Base-by-base conservation (phyloP, 306 rosid species). In the Fragaria vesca region DNA sequence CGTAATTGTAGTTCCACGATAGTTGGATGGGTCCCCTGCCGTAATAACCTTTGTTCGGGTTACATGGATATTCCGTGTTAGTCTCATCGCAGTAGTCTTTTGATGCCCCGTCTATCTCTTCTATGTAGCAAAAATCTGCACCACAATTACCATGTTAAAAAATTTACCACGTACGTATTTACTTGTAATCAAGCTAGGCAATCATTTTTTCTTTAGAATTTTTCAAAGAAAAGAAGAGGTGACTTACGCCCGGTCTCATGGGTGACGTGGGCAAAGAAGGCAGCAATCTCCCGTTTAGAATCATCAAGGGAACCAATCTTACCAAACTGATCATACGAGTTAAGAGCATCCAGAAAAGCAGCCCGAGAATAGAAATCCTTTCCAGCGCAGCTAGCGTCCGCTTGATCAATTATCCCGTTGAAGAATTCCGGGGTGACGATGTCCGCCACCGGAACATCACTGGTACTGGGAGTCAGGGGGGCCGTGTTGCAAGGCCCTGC, bases 21-120 rank as follows among this genome's bases (percentile, higher is more conserved):
- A 92, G 84, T 66, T 94, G 96, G 74, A 94, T 83, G 0, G 98
- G 98, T 47, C 98, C 98, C 1, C 98, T 89, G 0, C 98, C 98
- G 12, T 67, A 90, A 83, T 94, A 94, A 0, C 90, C 90, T 66
- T 94, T 94, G 82, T 65, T 77, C 1, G 95, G 87, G 26, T 42
- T 79, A 84, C 98, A 94, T 0, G 94, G 97, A 74, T 84, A 89
- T 43, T 89, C 57, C 0, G 89, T 94, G 86, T 78, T 86, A 8
- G 0, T 76, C 78, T 90, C 96, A 8, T 92, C 98, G 7, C 97
- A 92, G 8, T 94, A 94, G 81, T 92, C 97, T 75, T 48, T 84
- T 16, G 97, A 75, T 21, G 96, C 82, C 6, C 98, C 98, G 28
- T 88, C 65, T 47, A 90, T 94, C 88, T 94, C 98, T 82, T 92